phyloP scores from a whole-genome alignment of 306 rosid genomes.

The Pueraria montana region DNA sequence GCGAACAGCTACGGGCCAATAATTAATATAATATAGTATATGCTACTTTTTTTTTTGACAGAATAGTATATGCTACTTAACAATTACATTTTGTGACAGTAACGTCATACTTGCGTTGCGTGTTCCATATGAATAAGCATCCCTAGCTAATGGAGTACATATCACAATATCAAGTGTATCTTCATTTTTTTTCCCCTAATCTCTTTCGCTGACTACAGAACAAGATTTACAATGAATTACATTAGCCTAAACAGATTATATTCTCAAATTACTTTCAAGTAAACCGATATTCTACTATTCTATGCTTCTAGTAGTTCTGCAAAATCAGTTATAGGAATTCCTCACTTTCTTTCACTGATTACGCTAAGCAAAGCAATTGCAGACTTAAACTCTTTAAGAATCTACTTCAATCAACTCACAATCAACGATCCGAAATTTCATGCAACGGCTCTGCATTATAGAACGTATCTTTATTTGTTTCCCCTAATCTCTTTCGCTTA shows the following conservation, averaged over 20 bases:
- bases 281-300: background rate
- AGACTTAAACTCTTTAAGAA: background rate
- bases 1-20: too few relatives aligned
- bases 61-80: background rate
- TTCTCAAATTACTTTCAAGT: background rate
- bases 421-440: constrained; percentile 22
- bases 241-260: constrained; percentile 8
- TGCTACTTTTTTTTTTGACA: too few relatives aligned
- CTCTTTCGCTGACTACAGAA: background rate
- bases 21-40: too few relatives aligned
- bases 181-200: background rate
- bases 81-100: background rate
- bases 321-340: constrained; percentile 18
- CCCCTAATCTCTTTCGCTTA: too few relatives aligned
- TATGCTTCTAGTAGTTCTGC: background rate
- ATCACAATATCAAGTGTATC: background rate
- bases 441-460: background rate
- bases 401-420: background rate
- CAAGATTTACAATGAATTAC: too few relatives aligned
- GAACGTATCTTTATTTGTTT: background rate
- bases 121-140: background rate
- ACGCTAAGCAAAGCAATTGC: constrained; percentile 19
- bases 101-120: background rate
- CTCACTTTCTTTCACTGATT: constrained; percentile 6
- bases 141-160: constrained; percentile 18